A percentile compares a stretch with the other conserved stretches of the same genome.
Evolutionary conservation across 306 rosid species (phyloP).

Genomic region (Luffa acutangula): DNA sequence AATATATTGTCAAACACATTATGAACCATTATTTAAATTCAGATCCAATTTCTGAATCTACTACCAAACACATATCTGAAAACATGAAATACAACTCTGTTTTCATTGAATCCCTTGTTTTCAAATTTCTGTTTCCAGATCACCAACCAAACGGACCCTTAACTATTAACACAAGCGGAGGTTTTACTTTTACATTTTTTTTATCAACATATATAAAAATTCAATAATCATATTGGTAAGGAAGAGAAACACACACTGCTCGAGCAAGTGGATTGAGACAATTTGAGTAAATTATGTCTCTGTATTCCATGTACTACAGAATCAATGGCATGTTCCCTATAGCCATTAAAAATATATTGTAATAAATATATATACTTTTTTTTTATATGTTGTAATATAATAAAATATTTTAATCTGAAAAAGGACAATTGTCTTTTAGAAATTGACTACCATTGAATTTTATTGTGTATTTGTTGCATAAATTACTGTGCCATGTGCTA

Average conservation of each 20-base stretch:
- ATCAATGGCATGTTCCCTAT: neutral
- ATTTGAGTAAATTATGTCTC: neutral
- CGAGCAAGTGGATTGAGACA: neutral
- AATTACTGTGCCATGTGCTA: neutral
- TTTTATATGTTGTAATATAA: neutral
- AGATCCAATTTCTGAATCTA: too few relatives aligned
- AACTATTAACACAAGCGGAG: too few relatives aligned
- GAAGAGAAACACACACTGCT: neutral
- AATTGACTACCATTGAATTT: neutral
- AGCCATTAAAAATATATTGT: neutral
- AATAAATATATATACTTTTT: too few relatives aligned
- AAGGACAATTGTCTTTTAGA: slow-evolving; percentile 4
- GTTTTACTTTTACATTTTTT: too few relatives aligned
- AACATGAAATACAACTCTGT: too few relatives aligned
- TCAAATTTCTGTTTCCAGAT: too few relatives aligned
- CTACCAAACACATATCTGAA: too few relatives aligned
- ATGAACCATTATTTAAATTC: too few relatives aligned
- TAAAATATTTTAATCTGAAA: neutral
- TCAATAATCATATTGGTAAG: neutral
- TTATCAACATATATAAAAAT: too few relatives aligned
- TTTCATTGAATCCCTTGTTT: too few relatives aligned
- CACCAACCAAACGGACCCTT: too few relatives aligned
- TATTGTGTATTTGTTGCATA: neutral
- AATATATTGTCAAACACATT: too few relatives aligned
- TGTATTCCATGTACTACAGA: neutral